Conservation (phyloP, 331 rosid genomes). For the Stylosanthes scabra region DNA sequence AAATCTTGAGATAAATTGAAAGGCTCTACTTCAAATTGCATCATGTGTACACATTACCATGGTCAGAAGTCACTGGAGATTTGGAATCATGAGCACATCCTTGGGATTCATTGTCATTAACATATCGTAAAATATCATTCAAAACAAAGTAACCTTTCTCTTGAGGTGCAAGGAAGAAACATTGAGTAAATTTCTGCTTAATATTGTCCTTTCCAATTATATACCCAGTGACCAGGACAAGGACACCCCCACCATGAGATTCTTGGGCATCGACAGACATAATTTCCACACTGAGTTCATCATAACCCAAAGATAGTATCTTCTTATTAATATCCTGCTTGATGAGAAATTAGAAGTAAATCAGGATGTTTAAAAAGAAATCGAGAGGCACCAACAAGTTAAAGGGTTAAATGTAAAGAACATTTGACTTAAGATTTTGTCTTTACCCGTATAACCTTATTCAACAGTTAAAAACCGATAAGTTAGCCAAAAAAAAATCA, state of each 20-base stretch:
- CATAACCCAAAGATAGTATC: conserved; percentile 69
- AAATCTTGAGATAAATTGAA: conserved; percentile 11
- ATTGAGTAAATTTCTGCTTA: conserved; percentile 73
- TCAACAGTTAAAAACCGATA: no score
- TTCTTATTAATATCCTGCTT: conserved; percentile 81
- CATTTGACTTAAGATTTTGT: neutral
- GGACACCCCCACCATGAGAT: conserved; percentile 72
- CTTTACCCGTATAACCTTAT: no score
- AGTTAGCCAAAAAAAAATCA: no score
- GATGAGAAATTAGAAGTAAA: conserved; percentile 14
- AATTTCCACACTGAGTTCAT: conserved; percentile 62
- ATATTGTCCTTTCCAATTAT: conserved; percentile 62
- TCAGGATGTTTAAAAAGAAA: conserved; percentile 17
- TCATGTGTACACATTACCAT: conserved; percentile 52
- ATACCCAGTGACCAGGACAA: conserved; percentile 90
- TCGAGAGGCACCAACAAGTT: conserved; percentile 1
- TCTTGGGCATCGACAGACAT: conserved; percentile 89
- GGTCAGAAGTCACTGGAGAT: conserved; percentile 45
- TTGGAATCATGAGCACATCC: conserved; percentile 44
- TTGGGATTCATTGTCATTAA: conserved; percentile 58
- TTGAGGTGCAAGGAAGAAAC: conserved; percentile 94
- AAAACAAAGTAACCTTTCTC: conserved; percentile 87
- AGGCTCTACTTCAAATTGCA: conserved; percentile 20
- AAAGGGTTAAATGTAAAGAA: conserved; percentile 1
- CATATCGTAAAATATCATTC: conserved; percentile 88